Evolutionary conservation across 768 basidiomycete species (phyloP).

Genomic region (Mycena haematopus): DNA sequence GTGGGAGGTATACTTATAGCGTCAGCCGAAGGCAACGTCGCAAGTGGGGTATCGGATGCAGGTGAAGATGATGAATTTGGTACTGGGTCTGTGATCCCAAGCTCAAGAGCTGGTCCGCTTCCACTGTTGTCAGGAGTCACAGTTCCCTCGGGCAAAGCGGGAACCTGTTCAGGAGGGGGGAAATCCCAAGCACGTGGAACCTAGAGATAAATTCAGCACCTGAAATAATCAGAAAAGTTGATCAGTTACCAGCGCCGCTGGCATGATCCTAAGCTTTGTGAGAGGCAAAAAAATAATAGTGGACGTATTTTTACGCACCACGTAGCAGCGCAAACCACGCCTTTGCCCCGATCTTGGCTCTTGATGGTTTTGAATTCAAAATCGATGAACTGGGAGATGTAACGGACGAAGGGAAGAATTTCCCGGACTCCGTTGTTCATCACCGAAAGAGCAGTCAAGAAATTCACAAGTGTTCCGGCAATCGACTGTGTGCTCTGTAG

Average conservation of each 20-base stretch:
- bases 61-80: not conserved
- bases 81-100: slow-evolving; percentile 1
- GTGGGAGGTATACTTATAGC: slow-evolving; percentile 32
- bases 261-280: slow-evolving; percentile 64
- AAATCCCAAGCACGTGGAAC: slow-evolving; percentile 86
- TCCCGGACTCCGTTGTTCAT: slow-evolving; percentile 80
- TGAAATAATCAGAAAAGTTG: not conserved
- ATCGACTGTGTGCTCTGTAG: slow-evolving; percentile 66
- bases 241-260: slow-evolving; percentile 64
- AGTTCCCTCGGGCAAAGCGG: slow-evolving; percentile 29
- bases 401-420: slow-evolving; percentile 81
- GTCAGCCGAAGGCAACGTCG: not conserved
- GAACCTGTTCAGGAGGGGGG: slow-evolving; percentile 45
- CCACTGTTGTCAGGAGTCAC: not conserved
- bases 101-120: slow-evolving; percentile 4
- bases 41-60: slow-evolving; percentile 4
- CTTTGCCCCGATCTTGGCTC: slow-evolving; percentile 68
- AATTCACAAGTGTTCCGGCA: slow-evolving; percentile 67
- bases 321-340: slow-evolving; percentile 90
- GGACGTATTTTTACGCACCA: slow-evolving; percentile 55
- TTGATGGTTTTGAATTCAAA: slow-evolving; percentile 74
- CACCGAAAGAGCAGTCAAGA: slow-evolving; percentile 74
- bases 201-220: slow-evolving; percentile 34
- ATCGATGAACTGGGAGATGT: slow-evolving; percentile 80
- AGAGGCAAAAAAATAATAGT: not conserved